These are phyloP conservation scores for Setaria viridis DNA, from an alignment of 202 grass and related monocot genomes.

Conservation along the genomic window DNA sequence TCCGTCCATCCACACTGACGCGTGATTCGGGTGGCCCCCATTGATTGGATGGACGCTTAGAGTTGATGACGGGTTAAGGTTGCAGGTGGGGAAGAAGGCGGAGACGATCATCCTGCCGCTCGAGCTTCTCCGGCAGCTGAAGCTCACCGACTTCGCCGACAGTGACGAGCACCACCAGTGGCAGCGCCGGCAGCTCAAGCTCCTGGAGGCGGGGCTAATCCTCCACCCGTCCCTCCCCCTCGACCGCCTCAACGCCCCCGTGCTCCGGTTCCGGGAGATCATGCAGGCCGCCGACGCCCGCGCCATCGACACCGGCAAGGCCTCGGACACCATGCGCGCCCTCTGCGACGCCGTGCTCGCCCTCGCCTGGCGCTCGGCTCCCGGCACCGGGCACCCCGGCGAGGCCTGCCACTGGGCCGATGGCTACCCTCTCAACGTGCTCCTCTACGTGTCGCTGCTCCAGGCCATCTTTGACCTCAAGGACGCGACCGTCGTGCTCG, in stretches of 20 bases:
- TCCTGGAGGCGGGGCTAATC: slow-evolving; percentile 77
- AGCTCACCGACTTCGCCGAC: slow-evolving; percentile 75
- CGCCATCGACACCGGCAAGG: slow-evolving; percentile 84
- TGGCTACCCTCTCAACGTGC: slow-evolving; percentile 74
- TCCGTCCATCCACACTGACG: slow-evolving; percentile 8
- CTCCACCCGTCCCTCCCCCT: slow-evolving; percentile 54
- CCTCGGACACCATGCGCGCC: slow-evolving; percentile 66
- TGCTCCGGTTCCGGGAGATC: slow-evolving; percentile 60
- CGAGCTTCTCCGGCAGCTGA: slow-evolving; percentile 94
- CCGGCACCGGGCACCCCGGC: neutral
- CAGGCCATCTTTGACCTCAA: slow-evolving; percentile 69
- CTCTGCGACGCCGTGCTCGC: slow-evolving; percentile 64
- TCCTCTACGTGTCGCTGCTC: slow-evolving; percentile 83
- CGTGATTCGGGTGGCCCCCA: neutral
- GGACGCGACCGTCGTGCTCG: slow-evolving; percentile 81
- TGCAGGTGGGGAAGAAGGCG: slow-evolving; percentile 61
- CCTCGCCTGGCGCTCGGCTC: slow-evolving; percentile 59
- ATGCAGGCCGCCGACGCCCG: slow-evolving; percentile 45
- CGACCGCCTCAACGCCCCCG: slow-evolving; percentile 50
- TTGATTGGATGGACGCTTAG: neutral
- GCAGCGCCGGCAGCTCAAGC: slow-evolving; percentile 81
- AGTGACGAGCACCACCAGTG: slow-evolving; percentile 79
- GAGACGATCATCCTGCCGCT: slow-evolving; percentile 87
- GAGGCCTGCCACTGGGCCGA: slow-evolving; percentile 88
- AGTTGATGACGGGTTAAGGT: neutral